Conservation (phyloP, 192 early-diverging fungal genomes). For the Globomyces pollinis-pini region DNA sequence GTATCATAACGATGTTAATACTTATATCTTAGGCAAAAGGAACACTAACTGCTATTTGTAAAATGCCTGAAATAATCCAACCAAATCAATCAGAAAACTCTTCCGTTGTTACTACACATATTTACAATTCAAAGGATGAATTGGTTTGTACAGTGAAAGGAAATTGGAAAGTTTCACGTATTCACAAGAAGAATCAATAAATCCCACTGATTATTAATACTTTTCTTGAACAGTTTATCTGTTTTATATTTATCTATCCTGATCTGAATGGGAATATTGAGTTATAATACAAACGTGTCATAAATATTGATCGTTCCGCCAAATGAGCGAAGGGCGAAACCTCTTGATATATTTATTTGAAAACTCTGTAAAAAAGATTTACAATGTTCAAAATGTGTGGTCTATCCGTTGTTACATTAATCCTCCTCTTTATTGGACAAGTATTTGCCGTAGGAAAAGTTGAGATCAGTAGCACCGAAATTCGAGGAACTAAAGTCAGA, state of each 20-base stretch:
- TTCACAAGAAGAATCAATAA: neutral
- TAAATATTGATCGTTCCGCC: neutral
- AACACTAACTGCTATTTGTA: neutral
- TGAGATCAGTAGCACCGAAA: too few relatives aligned
- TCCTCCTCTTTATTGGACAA: too few relatives aligned
- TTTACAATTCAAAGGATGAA: conserved; percentile 8
- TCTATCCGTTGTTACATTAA: too few relatives aligned
- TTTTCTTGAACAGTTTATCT: neutral
- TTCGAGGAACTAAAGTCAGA: too few relatives aligned
- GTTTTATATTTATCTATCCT: too few relatives aligned
- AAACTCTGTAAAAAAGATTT: too few relatives aligned
- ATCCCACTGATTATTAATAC: neutral
- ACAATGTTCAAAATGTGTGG: too few relatives aligned
- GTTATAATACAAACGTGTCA: neutral
- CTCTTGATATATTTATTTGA: too few relatives aligned
- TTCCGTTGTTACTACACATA: neutral
- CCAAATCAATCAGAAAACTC: neutral
- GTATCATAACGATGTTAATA: too few relatives aligned
- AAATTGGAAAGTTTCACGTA: conserved; percentile 1
- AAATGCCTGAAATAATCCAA: neutral
- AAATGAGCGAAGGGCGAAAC: neutral
- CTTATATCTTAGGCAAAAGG: neutral
- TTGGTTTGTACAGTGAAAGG: conserved; percentile 8
- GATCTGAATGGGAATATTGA: neutral
- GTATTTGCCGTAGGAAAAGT: too few relatives aligned